Evolutionary conservation across 1,284 basidiomycete species (phyloP), one percentile per base, ranked within the genome.

Genomic region (Schizophyllum commune): DNA sequence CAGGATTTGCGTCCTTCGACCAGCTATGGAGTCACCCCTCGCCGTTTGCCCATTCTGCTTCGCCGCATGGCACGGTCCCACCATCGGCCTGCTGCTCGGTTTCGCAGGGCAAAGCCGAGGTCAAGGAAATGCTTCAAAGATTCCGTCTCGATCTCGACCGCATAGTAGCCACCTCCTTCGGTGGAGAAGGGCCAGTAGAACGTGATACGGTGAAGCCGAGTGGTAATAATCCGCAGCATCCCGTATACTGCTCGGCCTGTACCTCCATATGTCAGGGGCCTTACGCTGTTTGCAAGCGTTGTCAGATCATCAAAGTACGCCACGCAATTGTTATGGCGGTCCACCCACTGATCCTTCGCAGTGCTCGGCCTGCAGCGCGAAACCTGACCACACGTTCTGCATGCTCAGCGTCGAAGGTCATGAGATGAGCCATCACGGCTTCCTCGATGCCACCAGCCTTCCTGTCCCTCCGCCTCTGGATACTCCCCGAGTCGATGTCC

Each of bases 121-220:
- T 89, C 27, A 75, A 82, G 64, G 62, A 63, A 0, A 72, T 91
- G 22, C 71, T 91, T 59, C 68, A 74, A 52, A 76, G 74, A n/a
- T 90, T 92, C 71, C 81, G 87, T 65, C 68, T 70, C 17, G 83
- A 89, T 63, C 73, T 91, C 32, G 79, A 85, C 59, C 68, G 69
- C 15, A 75, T 83, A 62, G 71, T 89, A 59, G 70, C 69, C 32
- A 74, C 71, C 59, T 76, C 79, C 1, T 81, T 87, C 60, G 79
- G 77, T n/a, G 55, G 65, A 74, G 34, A 71, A 71, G 22, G 63
- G 64, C 32, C 57, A 62, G 59, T 59, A 33, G 52, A 55, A 47
- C 13, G 55, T 34, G 17, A 21, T 54, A 9, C 57, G 7, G 6
- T n/a, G 52, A 54, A n/a, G 52, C 47, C 62, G 13, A 55, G 47